Evolutionary conservation across 495 filamentous ascomycete genomes (phyloP).

Genomic region (Elaphomyces granulatus): DNA sequence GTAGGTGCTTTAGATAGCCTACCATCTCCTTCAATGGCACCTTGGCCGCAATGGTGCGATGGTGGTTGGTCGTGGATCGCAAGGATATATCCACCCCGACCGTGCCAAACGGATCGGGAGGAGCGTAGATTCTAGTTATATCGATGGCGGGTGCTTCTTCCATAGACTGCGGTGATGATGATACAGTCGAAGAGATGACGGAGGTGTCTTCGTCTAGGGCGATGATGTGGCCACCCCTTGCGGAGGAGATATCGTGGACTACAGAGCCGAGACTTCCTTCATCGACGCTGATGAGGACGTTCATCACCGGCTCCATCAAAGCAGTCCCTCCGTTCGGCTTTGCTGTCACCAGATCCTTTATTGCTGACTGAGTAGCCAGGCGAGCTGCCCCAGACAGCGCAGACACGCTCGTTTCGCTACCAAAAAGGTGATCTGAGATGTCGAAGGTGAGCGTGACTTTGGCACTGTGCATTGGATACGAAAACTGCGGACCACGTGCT

Average conservation of each 20-base stretch:
- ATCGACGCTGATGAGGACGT: constrained; percentile 67
- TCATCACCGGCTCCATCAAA: constrained; percentile 88
- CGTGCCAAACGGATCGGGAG: constrained; percentile 67
- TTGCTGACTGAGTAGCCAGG: constrained; percentile 49
- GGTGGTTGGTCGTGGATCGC: constrained; percentile 19
- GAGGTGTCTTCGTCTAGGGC: constrained; percentile 54
- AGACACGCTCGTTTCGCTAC: constrained; percentile 48
- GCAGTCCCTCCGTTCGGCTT: constrained; percentile 25
- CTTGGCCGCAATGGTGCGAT: constrained; percentile 57
- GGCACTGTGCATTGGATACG: constrained; percentile 58
- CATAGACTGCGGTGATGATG: constrained; percentile 5
- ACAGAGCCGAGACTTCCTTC: constrained; percentile 69
- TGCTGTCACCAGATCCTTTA: constrained; percentile 32
- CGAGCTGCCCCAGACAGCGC: constrained; percentile 69
- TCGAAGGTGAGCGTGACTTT: constrained; percentile 56
- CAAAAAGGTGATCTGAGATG: constrained; percentile 48
- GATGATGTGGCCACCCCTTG: constrained; percentile 70
- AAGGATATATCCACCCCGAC: constrained; percentile 10
- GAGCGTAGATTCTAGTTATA: constrained; percentile 59
- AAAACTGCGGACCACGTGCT: constrained; percentile 64
- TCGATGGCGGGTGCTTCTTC: constrained; percentile 40
- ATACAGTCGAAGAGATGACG: constrained; percentile 15
- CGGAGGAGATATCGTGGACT: constrained; percentile 77
- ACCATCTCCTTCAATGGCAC: constrained; percentile 96
- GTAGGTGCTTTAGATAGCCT: constrained; percentile 80